Percentiles rank a stretch among this genome's conserved stretches.
Evolutionary conservation across 2,329 filamentous ascomycete species (phyloP).

Genomic region (Rhinocladiella similis): DNA sequence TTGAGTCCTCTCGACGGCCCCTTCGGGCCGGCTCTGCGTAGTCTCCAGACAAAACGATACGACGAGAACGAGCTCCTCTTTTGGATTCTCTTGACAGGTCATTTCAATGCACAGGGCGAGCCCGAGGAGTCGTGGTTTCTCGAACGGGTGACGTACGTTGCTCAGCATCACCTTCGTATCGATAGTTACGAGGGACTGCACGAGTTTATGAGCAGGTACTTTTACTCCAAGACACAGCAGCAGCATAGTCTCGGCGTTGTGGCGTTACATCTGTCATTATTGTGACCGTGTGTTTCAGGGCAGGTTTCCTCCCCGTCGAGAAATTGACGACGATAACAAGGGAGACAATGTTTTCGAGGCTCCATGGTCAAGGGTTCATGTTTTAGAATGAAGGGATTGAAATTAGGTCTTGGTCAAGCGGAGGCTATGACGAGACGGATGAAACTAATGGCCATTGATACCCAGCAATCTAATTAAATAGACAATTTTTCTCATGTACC

Average conservation of each 20-base stretch:
- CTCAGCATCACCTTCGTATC: conserved; percentile 5
- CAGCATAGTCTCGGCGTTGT: conserved; percentile 3
- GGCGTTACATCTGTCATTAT: conserved; percentile 1
- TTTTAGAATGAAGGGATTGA: no score
- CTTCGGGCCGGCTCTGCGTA: not conserved
- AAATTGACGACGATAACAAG: no score
- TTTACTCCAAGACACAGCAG: conserved; percentile 17
- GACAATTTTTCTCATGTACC: no score
- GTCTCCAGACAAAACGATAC: not conserved
- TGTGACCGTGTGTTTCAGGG: no score
- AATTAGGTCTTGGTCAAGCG: no score
- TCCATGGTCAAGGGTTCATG: no score
- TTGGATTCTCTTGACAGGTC: conserved; percentile 15
- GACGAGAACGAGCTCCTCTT: conserved; percentile 12
- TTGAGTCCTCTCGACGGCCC: not conserved
- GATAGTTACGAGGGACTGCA: conserved; percentile 1
- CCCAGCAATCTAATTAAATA: no score
- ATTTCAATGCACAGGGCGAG: conserved; percentile 15
- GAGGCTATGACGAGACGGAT: no score
- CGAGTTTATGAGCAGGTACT: conserved; percentile 8
- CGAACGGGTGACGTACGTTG: conserved; percentile 9
- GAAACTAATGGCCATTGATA: not conserved
- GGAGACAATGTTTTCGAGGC: no score
- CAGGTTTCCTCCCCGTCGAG: no score
- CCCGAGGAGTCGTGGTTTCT: conserved; percentile 16